Evolutionary conservation across 2,329 filamentous ascomycete species (phyloP), one percentile per base, ranked within the genome.

Genomic region (Pestalotiopsis sp.): DNA sequence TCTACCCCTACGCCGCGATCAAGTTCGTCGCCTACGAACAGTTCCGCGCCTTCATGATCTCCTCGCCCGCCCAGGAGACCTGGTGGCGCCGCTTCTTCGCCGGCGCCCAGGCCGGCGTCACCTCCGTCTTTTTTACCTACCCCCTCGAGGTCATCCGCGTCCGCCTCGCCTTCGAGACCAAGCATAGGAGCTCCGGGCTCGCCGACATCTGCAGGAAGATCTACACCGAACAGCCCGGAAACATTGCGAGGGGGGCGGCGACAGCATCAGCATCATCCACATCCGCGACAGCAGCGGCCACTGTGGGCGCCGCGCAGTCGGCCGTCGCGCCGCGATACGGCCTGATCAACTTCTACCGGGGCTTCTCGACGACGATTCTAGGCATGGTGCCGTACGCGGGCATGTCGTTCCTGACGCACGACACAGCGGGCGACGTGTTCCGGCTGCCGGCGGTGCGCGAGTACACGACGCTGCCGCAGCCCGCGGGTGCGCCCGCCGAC

Each of bases 11-110:
- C 79, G 96, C 95, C 17, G 95, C 93, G 59, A 97, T 98, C 81
- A 99, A 99, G 77, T 99, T 99, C 76, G 88, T 99, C 56, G 94
- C 95, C 59, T 99, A 99, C 82, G 96, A 99, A 79, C 96, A 99
- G 80, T 93, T 98, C 71, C 92, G 96, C 68, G 89, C 91, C 13
- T 75, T 90, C 14, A 76, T 98, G 39, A 98, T 99, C 69, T 88
- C 87, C 1, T 83, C 81, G 48, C 88, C 85, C 64, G 70, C 90
- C 5, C 86, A 97, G 68, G 96, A 99, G 78, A 98, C 95, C 0
- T 87, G 92, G 1, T 79, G 92, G 35, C 89, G 96, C 63, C 88
- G 96, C 11, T 87, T 96, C 62, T 74, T 92, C 26, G 91, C 90
- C 68, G 93, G 93, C 60, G 90, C 90, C 68, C 76, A 94, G 39